phyloP scores from a whole-genome alignment of 1,284 basidiomycete species.

The Moesziomyces antarcticus region DNA sequence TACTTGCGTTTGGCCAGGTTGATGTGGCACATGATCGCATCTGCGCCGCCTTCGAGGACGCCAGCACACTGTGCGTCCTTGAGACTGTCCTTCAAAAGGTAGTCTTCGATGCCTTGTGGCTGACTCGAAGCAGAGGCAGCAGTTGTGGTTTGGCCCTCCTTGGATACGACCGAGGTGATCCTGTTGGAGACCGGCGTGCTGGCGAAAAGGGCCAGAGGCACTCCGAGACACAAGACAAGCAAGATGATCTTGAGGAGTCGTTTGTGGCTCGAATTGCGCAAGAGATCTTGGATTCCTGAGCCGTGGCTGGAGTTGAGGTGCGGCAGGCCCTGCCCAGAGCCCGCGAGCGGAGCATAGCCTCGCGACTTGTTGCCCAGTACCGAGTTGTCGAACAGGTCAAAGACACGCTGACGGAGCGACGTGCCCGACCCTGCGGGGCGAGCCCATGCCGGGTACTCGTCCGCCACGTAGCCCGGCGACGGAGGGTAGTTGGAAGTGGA shows the following conservation, averaged over 20 bases:
- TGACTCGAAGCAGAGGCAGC: too few relatives aligned
- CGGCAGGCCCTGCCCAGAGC: slow-evolving; percentile 3
- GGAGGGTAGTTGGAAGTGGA: slow-evolving; percentile 20
- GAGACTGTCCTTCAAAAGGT: background rate
- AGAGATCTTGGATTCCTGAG: background rate
- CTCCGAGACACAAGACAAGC: slow-evolving; percentile 10
- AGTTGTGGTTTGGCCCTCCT: too few relatives aligned
- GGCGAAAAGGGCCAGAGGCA: slow-evolving; percentile 7
- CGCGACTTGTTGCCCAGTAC: slow-evolving; percentile 1
- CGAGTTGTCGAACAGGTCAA: slow-evolving; percentile 4
- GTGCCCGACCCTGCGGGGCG: background rate
- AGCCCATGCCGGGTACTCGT: slow-evolving; percentile 13
- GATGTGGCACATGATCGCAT: slow-evolving; percentile 20
- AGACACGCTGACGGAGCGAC: slow-evolving; percentile 12
- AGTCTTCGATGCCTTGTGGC: too few relatives aligned
- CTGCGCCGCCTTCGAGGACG: slow-evolving; percentile 14
- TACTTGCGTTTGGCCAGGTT: slow-evolving; percentile 17
- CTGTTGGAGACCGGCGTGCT: background rate
- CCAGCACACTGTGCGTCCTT: slow-evolving; percentile 7
- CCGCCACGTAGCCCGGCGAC: slow-evolving; percentile 9
- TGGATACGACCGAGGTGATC: too few relatives aligned
- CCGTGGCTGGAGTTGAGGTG: slow-evolving; percentile 1
- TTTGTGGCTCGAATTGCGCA: slow-evolving; percentile 10
- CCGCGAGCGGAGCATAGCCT: slow-evolving; percentile 6
- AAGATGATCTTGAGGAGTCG: slow-evolving; percentile 15